Percentiles rank a stretch among this genome's conserved stretches.
Conservation (phyloP, 805 yeast species). For the Nematodospora valgi region DNA sequence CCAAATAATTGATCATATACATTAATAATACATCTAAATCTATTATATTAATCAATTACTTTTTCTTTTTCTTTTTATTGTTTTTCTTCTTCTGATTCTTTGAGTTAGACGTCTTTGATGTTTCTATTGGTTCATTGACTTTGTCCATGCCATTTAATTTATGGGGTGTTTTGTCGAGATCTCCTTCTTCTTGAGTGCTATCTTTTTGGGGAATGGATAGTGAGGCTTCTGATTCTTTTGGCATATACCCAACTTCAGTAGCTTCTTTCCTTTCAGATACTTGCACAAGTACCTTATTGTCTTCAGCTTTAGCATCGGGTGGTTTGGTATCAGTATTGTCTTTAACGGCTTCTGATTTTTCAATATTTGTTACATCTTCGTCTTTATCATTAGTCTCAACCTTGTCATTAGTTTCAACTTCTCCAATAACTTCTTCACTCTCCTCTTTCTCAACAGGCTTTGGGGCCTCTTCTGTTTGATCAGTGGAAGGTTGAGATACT, state of each 20-base stretch:
- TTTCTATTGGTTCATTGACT: slow-evolving; percentile 3
- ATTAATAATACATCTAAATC: too few species aligned
- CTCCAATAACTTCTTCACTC: not conserved
- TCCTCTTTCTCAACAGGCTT: not conserved
- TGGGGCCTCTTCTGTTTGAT: not conserved
- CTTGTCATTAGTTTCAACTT: not conserved
- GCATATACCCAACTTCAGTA: not conserved
- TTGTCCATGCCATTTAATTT: too few species aligned
- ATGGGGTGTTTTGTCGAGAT: not conserved
- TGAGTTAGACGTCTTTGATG: not conserved
- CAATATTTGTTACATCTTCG: not conserved
- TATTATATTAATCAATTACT: slow-evolving; percentile 1
- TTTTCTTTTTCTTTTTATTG: slow-evolving; percentile 13
- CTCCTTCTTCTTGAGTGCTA: not conserved
- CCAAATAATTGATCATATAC: slow-evolving; percentile 5
- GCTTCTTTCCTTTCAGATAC: slow-evolving; percentile 5
- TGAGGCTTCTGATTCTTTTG: not conserved
- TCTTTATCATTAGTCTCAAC: not conserved
- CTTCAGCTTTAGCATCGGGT: not conserved
- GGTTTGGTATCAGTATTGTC: not conserved
- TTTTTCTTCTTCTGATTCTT: slow-evolving; percentile 12
- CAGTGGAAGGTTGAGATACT: not conserved
- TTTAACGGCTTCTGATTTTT: not conserved
- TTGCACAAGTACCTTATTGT: not conserved
- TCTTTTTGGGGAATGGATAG: not conserved